phyloP scores from a whole-genome alignment of 129 eudicot genomes.

The Tagetes patula region DNA sequence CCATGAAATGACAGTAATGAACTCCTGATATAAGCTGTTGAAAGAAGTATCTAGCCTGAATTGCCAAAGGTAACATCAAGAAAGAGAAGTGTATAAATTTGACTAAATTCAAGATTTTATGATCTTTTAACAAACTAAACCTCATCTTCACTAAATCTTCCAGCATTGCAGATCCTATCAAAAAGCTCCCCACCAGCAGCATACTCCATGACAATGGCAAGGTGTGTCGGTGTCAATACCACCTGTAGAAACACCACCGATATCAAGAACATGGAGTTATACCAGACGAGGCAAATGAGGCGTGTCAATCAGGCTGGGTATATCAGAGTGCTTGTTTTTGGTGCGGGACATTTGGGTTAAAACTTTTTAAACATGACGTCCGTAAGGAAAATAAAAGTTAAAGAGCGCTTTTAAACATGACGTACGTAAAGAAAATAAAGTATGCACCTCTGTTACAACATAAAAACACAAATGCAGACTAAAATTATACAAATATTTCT shows the following conservation, averaged over 20 bases:
- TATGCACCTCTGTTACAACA: background rate
- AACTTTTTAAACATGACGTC: background rate
- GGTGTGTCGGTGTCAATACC: slow-evolving; percentile 85
- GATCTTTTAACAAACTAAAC: slow-evolving; percentile 30
- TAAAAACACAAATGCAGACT: background rate
- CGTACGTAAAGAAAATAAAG: background rate
- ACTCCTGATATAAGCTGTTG: no score
- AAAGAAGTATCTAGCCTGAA: slow-evolving; percentile 21
- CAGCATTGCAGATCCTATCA: slow-evolving; percentile 91
- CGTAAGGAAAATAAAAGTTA: no score
- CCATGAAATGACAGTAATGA: slow-evolving; percentile 61
- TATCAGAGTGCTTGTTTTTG: background rate
- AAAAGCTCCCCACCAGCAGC: slow-evolving; percentile 98
- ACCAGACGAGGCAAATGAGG: background rate
- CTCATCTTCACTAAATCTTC: slow-evolving; percentile 97
- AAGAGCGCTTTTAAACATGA: no score
- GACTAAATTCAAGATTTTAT: background rate
- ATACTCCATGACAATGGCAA: slow-evolving; percentile 95
- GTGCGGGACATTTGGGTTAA: background rate
- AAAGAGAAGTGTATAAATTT: background rate
- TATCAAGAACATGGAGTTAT: slow-evolving; percentile 5
- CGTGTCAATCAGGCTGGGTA: background rate
- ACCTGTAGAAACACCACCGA: slow-evolving; percentile 39
- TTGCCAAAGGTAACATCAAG: slow-evolving; percentile 3
- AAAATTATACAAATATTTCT: background rate